These are phyloP conservation scores for Fusarium devonianum DNA, from an alignment of 2,329 filamentous ascomycete species.

Conservation along the genomic window DNA sequence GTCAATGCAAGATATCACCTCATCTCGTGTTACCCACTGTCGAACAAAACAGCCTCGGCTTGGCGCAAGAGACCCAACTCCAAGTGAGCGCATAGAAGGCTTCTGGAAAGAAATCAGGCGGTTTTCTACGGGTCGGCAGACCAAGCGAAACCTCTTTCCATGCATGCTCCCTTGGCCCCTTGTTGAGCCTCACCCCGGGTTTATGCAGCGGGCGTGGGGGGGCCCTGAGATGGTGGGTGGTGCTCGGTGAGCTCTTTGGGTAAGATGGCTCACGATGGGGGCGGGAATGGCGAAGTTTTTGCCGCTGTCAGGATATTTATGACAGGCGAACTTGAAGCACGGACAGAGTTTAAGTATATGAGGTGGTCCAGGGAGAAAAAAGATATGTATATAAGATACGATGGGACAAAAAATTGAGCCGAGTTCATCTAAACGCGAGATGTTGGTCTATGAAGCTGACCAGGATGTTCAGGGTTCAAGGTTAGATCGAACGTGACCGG, in stretches of 20 bases:
- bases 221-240: slow-evolving; percentile 5
- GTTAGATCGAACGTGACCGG: too few relatives aligned
- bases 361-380: not conserved
- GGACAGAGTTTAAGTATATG: not conserved
- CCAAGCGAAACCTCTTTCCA: not conserved
- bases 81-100: not conserved
- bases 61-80: not conserved
- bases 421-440: too few relatives aligned
- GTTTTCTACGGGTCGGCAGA: slow-evolving; percentile 3
- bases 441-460: too few relatives aligned
- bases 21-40: too few relatives aligned
- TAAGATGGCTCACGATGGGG: slow-evolving; percentile 13
- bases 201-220: slow-evolving; percentile 22
- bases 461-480: too few relatives aligned
- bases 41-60: not conserved
- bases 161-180: too few relatives aligned
- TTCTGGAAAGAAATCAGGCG: slow-evolving; percentile 14
- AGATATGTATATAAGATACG: not conserved
- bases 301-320: slow-evolving; percentile 14
- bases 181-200: slow-evolving; percentile 25
- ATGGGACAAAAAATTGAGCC: not conserved
- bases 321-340: slow-evolving; percentile 3
- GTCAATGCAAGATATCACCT: too few relatives aligned
- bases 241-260: slow-evolving; percentile 33
- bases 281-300: slow-evolving; percentile 1